Conservation (phyloP, 352 stramenopile species). For the Phytopythium mirpurense region DNA sequence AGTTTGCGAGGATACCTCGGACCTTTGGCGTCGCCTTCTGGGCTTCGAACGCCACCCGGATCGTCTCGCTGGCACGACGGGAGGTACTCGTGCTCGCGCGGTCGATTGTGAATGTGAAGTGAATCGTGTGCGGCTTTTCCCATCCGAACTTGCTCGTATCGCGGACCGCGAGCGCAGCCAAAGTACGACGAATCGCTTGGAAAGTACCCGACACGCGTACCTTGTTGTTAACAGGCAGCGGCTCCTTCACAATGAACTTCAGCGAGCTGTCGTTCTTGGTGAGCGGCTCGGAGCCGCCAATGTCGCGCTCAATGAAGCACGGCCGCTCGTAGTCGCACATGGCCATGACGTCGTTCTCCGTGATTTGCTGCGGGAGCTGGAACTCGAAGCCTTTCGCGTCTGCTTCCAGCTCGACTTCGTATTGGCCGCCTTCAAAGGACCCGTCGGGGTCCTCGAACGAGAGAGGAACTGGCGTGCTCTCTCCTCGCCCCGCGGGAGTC, state of each 20-base stretch:
- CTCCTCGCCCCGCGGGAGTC: conserved; percentile 14
- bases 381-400: conserved; percentile 27
- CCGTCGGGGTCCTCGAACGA: conserved; percentile 52
- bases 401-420: conserved; percentile 41
- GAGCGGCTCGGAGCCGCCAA: background rate
- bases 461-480: conserved; percentile 27
- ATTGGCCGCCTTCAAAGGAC: conserved; percentile 19
- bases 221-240: conserved; percentile 31
- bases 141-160: conserved; percentile 21
- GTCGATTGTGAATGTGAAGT: conserved; percentile 43
- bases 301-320: conserved; percentile 14
- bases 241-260: conserved; percentile 15
- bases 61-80: conserved; percentile 14
- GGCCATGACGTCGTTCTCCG: conserved; percentile 47
- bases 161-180: conserved; percentile 34
- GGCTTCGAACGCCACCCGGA: conserved; percentile 23
- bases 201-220: conserved; percentile 42
- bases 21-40: background rate
- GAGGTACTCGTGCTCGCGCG: conserved; percentile 8
- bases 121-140: conserved; percentile 13
- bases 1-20: background rate
- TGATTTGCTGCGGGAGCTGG: conserved; percentile 37
- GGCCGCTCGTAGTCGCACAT: conserved; percentile 42
- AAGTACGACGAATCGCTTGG: conserved; percentile 20
- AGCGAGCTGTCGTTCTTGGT: conserved; percentile 7